Evolutionary conservation across 1,284 basidiomycete genomes (phyloP).

Genomic region (Irpex sp.): DNA sequence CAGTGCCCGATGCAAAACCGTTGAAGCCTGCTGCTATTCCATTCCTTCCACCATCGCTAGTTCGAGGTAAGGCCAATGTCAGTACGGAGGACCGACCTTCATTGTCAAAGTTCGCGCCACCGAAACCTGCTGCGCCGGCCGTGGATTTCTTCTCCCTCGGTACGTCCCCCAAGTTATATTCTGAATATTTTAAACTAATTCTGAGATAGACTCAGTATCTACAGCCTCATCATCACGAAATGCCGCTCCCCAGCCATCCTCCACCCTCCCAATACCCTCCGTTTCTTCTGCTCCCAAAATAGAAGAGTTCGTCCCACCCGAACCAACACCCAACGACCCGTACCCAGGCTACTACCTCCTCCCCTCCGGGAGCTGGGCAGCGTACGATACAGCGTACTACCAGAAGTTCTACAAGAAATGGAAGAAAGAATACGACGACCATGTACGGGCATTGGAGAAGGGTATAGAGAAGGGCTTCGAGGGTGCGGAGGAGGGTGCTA

Average conservation of each 20-base stretch:
- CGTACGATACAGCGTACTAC: slow-evolving; percentile 78
- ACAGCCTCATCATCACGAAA: slow-evolving; percentile 12
- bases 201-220: slow-evolving; percentile 15
- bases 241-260: slow-evolving; percentile 18
- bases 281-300: slow-evolving; percentile 68
- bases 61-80: slow-evolving; percentile 56
- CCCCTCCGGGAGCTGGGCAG: slow-evolving; percentile 77
- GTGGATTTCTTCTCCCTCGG: slow-evolving; percentile 69
- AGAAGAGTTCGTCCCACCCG: slow-evolving; percentile 70
- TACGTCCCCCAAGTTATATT: slow-evolving; percentile 14
- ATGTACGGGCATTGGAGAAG: slow-evolving; percentile 70
- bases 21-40: slow-evolving; percentile 26
- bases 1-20: not conserved
- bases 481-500: slow-evolving; percentile 49
- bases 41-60: slow-evolving; percentile 56
- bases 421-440: slow-evolving; percentile 64
- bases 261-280: slow-evolving; percentile 18
- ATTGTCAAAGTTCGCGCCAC: slow-evolving; percentile 24
- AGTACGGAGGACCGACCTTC: slow-evolving; percentile 51
- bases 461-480: slow-evolving; percentile 64
- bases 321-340: slow-evolving; percentile 70
- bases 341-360: slow-evolving; percentile 89
- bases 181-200: not conserved
- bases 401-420: slow-evolving; percentile 67
- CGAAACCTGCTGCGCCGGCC: slow-evolving; percentile 35